phyloP scores from a whole-genome alignment of 352 stramenopile genomes.

The Phytophthora pseudosyringae region DNA sequence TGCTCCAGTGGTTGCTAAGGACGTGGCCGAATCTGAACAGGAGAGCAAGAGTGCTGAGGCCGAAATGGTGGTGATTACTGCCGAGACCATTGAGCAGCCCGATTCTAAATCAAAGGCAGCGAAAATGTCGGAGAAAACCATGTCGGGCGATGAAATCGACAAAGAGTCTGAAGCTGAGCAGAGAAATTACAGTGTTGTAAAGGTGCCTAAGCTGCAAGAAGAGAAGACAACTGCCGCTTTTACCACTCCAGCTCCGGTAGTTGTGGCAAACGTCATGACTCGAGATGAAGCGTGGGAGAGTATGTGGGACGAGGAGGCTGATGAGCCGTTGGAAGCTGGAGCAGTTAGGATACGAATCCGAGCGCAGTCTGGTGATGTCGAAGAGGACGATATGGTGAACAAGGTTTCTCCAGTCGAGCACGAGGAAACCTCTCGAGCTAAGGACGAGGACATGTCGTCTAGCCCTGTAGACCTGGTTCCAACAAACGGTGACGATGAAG shows the following conservation, averaged over 20 bases:
- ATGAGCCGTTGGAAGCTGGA: conserved; percentile 41
- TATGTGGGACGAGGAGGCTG: conserved; percentile 68
- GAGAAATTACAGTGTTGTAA: neutral
- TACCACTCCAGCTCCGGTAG: conserved; percentile 13
- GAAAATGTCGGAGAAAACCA: conserved; percentile 1
- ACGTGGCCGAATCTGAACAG: conserved; percentile 11
- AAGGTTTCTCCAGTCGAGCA: conserved; percentile 6
- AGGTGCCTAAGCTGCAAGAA: conserved; percentile 1
- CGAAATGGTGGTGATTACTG: neutral
- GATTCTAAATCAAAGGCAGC: neutral
- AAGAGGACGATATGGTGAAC: conserved; percentile 8
- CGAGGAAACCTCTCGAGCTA: conserved; percentile 2
- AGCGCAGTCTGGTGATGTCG: conserved; percentile 27
- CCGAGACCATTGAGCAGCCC: neutral
- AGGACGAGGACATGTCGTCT: conserved; percentile 8
- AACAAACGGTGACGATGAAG: conserved; percentile 34
- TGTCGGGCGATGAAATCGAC: conserved; percentile 8
- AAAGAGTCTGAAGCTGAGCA: conserved; percentile 4
- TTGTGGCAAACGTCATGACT: conserved; percentile 48
- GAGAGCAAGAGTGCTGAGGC: neutral
- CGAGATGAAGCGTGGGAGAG: conserved; percentile 84
- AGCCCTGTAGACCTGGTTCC: neutral
- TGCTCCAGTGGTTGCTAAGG: conserved; percentile 1
- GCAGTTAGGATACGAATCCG: conserved; percentile 31
- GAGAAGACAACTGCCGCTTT: neutral